These are phyloP conservation scores for Fonsecaea pedrosoi DNA, from an alignment of 2,329 filamentous ascomycete species.

Conservation along the genomic window DNA sequence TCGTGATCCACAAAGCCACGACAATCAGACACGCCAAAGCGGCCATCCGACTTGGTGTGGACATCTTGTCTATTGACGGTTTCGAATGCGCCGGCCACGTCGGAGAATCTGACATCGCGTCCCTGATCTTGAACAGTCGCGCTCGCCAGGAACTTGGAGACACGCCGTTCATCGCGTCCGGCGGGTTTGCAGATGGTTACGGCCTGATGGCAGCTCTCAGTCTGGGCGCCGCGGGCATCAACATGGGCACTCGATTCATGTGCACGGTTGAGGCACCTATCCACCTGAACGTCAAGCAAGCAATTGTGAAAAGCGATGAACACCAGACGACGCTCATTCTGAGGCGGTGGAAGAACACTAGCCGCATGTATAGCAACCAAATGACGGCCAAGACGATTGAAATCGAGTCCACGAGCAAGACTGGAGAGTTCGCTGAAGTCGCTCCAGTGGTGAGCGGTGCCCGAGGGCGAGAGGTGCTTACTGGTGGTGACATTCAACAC, in stretches of 20 bases:
- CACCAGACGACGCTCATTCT: constrained; percentile 89
- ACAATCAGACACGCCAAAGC: constrained; percentile 91
- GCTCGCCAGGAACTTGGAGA: constrained; percentile 83
- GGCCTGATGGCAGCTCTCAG: constrained; percentile 89
- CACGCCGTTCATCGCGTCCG: constrained; percentile 87
- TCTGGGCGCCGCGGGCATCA: constrained; percentile 90
- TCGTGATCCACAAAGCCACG: constrained; percentile 95
- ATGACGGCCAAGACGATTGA: constrained; percentile 79
- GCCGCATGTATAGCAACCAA: constrained; percentile 86
- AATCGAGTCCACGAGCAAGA: constrained; percentile 80
- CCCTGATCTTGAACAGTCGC: constrained; percentile 72
- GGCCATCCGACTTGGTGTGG: constrained; percentile 91
- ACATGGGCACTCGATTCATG: constrained; percentile 99
- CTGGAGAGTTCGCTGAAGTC: constrained; percentile 88
- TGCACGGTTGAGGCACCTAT: constrained; percentile 92
- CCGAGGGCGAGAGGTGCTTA: constrained; percentile 86
- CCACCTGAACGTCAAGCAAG: constrained; percentile 89
- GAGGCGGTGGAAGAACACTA: constrained; percentile 91
- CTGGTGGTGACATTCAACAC: constrained; percentile 89
- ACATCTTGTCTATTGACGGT: constrained; percentile 95
- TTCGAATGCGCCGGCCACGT: constrained; percentile 88
- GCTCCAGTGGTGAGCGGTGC: constrained; percentile 87
- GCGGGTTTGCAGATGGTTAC: constrained; percentile 93
- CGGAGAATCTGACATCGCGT: constrained; percentile 61
- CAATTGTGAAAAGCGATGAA: constrained; percentile 87